Conservation (phyloP, 2,329 filamentous ascomycete species). For the Fusarium sp. region DNA sequence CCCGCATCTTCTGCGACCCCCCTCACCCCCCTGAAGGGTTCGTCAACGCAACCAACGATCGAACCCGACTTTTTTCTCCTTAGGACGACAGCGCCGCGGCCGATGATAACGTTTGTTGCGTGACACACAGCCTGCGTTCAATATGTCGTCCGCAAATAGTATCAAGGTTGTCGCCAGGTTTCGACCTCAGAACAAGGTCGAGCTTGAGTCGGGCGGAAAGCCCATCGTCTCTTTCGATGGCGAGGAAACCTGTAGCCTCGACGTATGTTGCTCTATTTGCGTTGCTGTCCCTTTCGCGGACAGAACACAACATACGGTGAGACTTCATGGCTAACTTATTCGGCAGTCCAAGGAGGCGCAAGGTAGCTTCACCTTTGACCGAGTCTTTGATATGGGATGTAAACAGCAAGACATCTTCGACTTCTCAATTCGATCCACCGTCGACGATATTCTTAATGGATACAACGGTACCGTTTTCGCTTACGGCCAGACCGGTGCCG, state of each 20-base stretch:
- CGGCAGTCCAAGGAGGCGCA: conserved; percentile 82
- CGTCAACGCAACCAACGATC: conserved; percentile 35
- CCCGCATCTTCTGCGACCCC: conserved; percentile 43
- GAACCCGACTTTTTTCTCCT: conserved; percentile 29
- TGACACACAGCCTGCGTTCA: conserved; percentile 42
- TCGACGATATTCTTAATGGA: conserved; percentile 97
- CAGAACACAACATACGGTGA: conserved; percentile 4
- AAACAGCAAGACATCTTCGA: conserved; percentile 95
- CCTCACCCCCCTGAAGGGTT: conserved; percentile 38
- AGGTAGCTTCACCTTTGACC: conserved; percentile 94
- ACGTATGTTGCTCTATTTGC: conserved; percentile 67
- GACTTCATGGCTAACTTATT: conserved; percentile 41
- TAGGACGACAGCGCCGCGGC: conserved; percentile 40
- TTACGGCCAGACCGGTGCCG: conserved; percentile 97
- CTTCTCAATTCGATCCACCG: conserved; percentile 94
- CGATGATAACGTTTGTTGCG: conserved; percentile 46
- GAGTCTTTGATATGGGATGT: conserved; percentile 94
- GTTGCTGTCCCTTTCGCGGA: neutral
- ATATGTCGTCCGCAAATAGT: conserved; percentile 71
- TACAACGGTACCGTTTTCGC: conserved; percentile 99
- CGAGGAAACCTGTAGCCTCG: conserved; percentile 88
- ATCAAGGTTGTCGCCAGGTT: conserved; percentile 97
- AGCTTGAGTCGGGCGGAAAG: conserved; percentile 89
- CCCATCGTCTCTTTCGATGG: conserved; percentile 90
- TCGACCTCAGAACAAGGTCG: conserved; percentile 94